Conservation (phyloP, 306 rosid species). For the Lathyrus sativus region DNA sequence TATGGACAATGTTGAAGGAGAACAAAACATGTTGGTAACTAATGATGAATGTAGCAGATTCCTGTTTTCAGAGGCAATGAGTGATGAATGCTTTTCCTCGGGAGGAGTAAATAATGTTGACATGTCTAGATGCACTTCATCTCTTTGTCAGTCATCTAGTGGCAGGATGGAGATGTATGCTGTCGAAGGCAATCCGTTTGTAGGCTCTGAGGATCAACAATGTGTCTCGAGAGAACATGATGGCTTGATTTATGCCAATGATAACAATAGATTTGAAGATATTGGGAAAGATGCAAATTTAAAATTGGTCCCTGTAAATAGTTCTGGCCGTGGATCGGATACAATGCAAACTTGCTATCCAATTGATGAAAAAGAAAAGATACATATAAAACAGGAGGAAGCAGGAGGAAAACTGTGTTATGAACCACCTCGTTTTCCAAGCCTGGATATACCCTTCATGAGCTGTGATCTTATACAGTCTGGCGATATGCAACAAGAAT, state of each 20-base stretch:
- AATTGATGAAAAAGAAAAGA: conserved; percentile 45
- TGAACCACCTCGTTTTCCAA: conserved; percentile 96
- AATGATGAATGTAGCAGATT: conserved; percentile 89
- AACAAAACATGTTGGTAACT: conserved; percentile 58
- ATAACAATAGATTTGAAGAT: conserved; percentile 43
- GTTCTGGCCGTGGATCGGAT: conserved; percentile 56
- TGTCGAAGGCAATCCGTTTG: conserved; percentile 51
- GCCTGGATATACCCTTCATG: conserved; percentile 87
- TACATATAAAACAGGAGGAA: conserved; percentile 55
- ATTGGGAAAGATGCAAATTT: conserved; percentile 56
- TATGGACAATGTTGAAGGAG: conserved; percentile 50
- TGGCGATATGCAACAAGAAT: conserved; percentile 90
- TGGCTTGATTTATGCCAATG: conserved; percentile 58
- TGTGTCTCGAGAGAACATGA: conserved; percentile 53
- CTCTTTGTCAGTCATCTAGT: conserved; percentile 48
- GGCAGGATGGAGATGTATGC: conserved; percentile 6
- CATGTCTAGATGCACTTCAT: conserved; percentile 52
- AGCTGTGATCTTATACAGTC: conserved; percentile 93
- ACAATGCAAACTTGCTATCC: conserved; percentile 46
- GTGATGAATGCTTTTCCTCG: conserved; percentile 51
- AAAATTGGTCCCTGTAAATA: conserved; percentile 72
- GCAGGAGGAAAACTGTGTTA: conserved; percentile 80
- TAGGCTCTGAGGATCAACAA: conserved; percentile 58
- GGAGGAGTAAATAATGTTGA: conserved; percentile 48
- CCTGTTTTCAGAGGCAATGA: conserved; percentile 68